Base-by-base conservation (phyloP, 768 basidiomycete species). In the Tylopilus subfusipes region DNA sequence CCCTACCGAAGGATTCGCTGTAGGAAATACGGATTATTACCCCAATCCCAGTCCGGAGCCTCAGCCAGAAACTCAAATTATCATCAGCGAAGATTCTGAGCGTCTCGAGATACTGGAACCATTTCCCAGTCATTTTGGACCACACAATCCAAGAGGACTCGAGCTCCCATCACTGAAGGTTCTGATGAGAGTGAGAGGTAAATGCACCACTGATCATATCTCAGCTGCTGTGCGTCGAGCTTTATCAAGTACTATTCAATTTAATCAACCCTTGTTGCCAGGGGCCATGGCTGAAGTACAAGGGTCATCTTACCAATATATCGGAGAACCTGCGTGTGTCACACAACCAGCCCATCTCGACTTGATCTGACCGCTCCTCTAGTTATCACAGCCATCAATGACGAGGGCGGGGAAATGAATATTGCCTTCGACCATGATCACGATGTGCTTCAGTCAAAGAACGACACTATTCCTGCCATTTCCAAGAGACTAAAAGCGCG, bases 241-340 rank as follows among this genome's bases (percentile, higher is more conserved):
- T 46, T 44, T 40, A 30, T 31, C 6, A n/a, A 33, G 8, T 30
- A 29, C 21, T 33, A 52, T 31, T 52, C 31, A 47, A 25, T 33
- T 40, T 55, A 39, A 56, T 25, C 40, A 11, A 57, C 24, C 33
- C 14, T 56, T 38, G 22, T 55, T 42, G 52, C 22, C 64, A 91
- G 89, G 97, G 97, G 3, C 92, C 94, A 31, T 99, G 97, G 97
- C 75, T 99, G 60, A 98, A 98, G 76, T 99, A 96, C 77, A 98
- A 98, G 70, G 97, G 92, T 0, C 95, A 98, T 74, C 76, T 98
- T 38, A 88, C 88, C 30, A 98, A 98, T 68, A 97, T 98, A 56
- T 93, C 95, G 4, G 93, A 98, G 73, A 98, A 98, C 70, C 82
- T 95, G 11, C 73, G 93, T 93, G 66, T 65, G 90, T 81, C 33